Base-by-base conservation (phyloP, 208 protist species). In the Angomonas deanei region DNA sequence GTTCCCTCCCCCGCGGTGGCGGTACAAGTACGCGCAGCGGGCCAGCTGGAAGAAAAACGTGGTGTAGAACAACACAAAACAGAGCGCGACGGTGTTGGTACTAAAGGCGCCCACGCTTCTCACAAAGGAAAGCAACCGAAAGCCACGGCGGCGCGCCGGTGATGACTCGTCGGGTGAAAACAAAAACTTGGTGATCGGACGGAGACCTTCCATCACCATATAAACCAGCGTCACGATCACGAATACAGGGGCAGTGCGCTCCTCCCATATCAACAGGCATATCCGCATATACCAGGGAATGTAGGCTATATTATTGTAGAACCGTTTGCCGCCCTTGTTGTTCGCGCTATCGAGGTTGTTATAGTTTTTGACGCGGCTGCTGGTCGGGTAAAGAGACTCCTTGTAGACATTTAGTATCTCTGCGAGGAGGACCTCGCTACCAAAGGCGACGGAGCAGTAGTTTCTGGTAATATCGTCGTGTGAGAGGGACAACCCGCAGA, bases 391-490 rank as follows among this genome's bases (percentile, higher is more conserved):
- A 19, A 50, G 42, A 19, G 42, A 26, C 3, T 10, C 17, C 5
- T 50, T 19, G 15, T 26, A 50, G 42, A 50, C 17, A 19, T 50
- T 50, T 3, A 50, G 19, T n/a, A 50, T 3, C 42, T 8, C 8
- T 10, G 42, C 8, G 19, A 50, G 23, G 42, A 50, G 42, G 17
- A 50, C 8, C 19, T 50, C 42, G 42, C 17, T 26, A 19, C 42
- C 42, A 50, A 50, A 50, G 17, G 42, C 42, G 15, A 19, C 42
- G 42, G 42, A 50, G 15, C 42, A 50, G 42, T 50, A 50, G 42
- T 50, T 50, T 5, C 42, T 13, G 5, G 19, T 50, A n/a, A 50
- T n/a, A n/a, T 50, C 42, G 15, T 26, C 42, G 42, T 50, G 42
- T 8, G 42, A 50, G 19, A 50, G 42, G 17, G 42, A 50, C 13